Evolutionary conservation across 2,329 filamentous ascomycete genomes (phyloP), one percentile per base, ranked within the genome.

Genomic region (Aureobasidium sp.): DNA sequence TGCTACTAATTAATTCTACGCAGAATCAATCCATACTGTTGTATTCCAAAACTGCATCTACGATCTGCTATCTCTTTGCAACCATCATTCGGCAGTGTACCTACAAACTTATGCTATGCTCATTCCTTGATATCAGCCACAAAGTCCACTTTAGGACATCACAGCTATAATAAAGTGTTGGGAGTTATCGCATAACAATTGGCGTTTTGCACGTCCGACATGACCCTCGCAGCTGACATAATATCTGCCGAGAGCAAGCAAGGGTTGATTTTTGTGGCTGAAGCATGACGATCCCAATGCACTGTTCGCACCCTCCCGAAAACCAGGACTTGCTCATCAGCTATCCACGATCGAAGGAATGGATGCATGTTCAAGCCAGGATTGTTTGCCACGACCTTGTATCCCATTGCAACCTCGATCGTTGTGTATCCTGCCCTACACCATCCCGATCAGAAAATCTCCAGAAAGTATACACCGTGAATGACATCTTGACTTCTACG

Each of bases 371-470:
- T 10, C 42, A 36, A 47, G 29, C 23, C 29, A 58, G 55, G 55
- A 58, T 58, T 58, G 55, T 36, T 47, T 47, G 55, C 52, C 52
- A 56, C 52, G 52, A 56, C 52, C 44, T 44, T 58, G 55, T 58
- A 58, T 37, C 42, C 42, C 42, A 47, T 47, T 32, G 37, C 55
- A 32, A 58, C 42, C 12, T 20, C 42, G 55, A 58, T 58, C 55
- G 55, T 34, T 29, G n/a, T 56, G 34, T 39, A 34, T 15, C 17
- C 44, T n/a, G 9, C 4, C 26, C 23, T 39, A 56, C 52, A 56
- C 52, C 52, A 56, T 8, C 39, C 13, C 17, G 52, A 56, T 34
- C 23, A n/a, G 3, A 37, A 57, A 39, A 26, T 36, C 7, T 46
- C 8, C 13, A 17, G 29, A 17, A 15, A 15, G n/a, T 41, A 47